Evolutionary conservation across 345 rosid genomes (phyloP).

Genomic region (Brassica juncea): DNA sequence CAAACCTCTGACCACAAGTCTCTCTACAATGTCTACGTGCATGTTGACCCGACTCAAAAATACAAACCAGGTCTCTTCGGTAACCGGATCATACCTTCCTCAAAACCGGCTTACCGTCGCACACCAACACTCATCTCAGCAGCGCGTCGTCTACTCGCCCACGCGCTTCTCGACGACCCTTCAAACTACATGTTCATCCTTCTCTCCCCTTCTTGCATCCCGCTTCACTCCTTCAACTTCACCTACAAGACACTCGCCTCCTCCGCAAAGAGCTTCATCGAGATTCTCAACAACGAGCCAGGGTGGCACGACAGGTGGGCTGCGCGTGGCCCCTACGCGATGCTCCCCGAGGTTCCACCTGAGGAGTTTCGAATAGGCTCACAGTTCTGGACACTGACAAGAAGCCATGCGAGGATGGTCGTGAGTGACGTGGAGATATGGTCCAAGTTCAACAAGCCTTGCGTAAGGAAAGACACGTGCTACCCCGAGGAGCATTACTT

Average conservation of each 20-base stretch:
- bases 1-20: conserved; percentile 18
- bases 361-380: conserved; percentile 80
- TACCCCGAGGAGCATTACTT: conserved; percentile 78
- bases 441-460: conserved; percentile 61
- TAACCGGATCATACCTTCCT: conserved; percentile 57
- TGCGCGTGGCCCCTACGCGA: conserved; percentile 62
- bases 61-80: conserved; percentile 49
- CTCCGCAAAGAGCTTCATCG: conserved; percentile 66
- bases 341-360: conserved; percentile 66
- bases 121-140: conserved; percentile 69
- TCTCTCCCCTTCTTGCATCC: conserved; percentile 69
- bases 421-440: conserved; percentile 55
- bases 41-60: conserved; percentile 53
- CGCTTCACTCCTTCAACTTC: conserved; percentile 64
- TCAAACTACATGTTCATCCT: conserved; percentile 64
- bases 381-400: conserved; percentile 78
- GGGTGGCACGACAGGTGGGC: conserved; percentile 68
- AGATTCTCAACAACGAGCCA: conserved; percentile 52
- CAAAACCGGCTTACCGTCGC: conserved; percentile 52
- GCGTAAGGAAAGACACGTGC: conserved; percentile 50
- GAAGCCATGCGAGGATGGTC: conserved; percentile 59
- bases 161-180: conserved; percentile 61
- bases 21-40: conserved; percentile 67
- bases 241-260: conserved; percentile 43
- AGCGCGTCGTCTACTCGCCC: conserved; percentile 69